A percentile compares a stretch with the other conserved stretches of the same genome.
These are phyloP conservation scores for Cynanchum wilfordii DNA, from an alignment of 257 asterid genomes.

Conservation along the genomic window DNA sequence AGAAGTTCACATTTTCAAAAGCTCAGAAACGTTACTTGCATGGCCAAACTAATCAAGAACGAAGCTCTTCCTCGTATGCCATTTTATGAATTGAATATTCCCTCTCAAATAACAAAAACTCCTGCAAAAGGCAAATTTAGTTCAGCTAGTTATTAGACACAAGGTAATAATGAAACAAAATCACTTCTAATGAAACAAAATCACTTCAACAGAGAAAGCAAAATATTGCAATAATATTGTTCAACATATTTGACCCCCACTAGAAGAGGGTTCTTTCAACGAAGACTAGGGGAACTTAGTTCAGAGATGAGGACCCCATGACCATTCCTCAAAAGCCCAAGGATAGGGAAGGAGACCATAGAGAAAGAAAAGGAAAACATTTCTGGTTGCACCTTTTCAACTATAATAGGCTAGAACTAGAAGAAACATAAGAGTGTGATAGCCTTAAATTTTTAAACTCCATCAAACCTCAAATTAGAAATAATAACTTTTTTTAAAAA, in stretches of 20 bases:
- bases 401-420: background rate
- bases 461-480: background rate
- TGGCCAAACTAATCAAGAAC: slow-evolving; percentile 28
- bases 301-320: background rate
- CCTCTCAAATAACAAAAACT: slow-evolving; percentile 74
- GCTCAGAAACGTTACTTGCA: background rate
- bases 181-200: background rate
- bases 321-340: background rate
- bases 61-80: slow-evolving; percentile 42
- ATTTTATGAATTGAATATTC: slow-evolving; percentile 59
- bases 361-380: background rate
- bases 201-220: background rate
- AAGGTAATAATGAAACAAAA: background rate
- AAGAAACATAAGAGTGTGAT: background rate
- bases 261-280: background rate
- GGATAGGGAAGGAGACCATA: background rate
- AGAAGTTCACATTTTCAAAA: background rate
- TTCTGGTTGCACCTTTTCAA: background rate
- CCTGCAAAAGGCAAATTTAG: slow-evolving; percentile 43
- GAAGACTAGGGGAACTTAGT: background rate
- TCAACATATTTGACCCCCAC: background rate
- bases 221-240: background rate
- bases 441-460: background rate
- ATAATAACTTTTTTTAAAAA: background rate
- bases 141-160: slow-evolving; percentile 5